Conservation (phyloP, 2,329 filamentous ascomycete species). For the Anisogramma anomala region DNA sequence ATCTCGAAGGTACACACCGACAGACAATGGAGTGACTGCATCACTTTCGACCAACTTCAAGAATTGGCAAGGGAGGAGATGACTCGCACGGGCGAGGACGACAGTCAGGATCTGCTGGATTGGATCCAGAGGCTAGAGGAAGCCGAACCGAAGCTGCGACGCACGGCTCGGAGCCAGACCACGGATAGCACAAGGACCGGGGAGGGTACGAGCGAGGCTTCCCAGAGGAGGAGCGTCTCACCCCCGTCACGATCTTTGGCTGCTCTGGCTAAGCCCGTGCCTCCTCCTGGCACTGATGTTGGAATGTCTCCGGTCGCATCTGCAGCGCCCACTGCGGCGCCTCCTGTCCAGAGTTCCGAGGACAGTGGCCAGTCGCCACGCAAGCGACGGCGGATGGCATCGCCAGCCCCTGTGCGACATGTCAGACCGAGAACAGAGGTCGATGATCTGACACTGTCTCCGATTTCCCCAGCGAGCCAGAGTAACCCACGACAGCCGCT, state of each 20-base stretch:
- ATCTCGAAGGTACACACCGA: conserved; percentile 71
- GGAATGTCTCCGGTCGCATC: background rate
- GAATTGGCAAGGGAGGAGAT: conserved; percentile 48
- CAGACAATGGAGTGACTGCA: conserved; percentile 54
- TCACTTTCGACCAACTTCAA: conserved; percentile 61
- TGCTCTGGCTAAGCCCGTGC: background rate
- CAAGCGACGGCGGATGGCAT: conserved; percentile 4
- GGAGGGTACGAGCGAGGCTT: conserved; percentile 14
- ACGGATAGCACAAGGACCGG: conserved; percentile 24
- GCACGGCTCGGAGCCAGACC: conserved; percentile 30
- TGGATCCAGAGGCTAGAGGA: conserved; percentile 52
- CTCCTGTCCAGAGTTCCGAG: background rate
- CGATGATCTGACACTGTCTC: background rate
- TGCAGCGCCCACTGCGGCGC: background rate
- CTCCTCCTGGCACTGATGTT: background rate
- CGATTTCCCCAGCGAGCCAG: background rate
- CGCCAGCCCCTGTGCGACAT: background rate
- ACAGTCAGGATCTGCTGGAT: conserved; percentile 47
- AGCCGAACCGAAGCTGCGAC: conserved; percentile 33
- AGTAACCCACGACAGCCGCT: conserved; percentile 5
- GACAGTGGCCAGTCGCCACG: background rate
- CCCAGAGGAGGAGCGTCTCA: background rate
- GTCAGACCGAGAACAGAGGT: background rate
- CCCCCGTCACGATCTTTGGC: background rate
- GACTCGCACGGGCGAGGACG: conserved; percentile 35